Conservation (phyloP, 1,284 basidiomycete genomes). For the Ceratobasidium papillatum region DNA sequence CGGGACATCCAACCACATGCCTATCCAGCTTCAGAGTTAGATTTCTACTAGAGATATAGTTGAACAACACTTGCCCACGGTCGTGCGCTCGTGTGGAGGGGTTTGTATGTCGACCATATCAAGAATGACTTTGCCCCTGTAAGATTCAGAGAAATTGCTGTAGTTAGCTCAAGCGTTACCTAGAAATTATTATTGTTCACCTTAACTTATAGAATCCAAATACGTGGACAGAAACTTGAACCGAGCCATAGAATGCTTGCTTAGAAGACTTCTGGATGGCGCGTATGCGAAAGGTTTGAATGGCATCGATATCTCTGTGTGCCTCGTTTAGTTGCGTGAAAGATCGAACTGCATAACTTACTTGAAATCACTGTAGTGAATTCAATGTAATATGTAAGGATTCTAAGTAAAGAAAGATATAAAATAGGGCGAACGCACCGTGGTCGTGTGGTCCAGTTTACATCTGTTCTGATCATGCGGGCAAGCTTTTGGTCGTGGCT, state of each 20-base stretch:
- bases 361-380: conserved; percentile 71
- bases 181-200: conserved; percentile 42
- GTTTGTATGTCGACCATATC: conserved; percentile 84
- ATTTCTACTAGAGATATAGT: neutral
- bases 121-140: conserved; percentile 68
- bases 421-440: conserved; percentile 56
- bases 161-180: neutral
- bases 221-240: conserved; percentile 76
- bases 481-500: conserved; percentile 82
- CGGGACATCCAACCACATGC: conserved; percentile 89
- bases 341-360: conserved; percentile 50
- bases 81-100: conserved; percentile 78
- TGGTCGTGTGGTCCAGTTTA: conserved; percentile 85
- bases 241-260: conserved; percentile 77
- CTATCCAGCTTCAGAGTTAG: conserved; percentile 49
- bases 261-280: conserved; percentile 69
- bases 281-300: conserved; percentile 79
- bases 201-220: conserved; percentile 69
- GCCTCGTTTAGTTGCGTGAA: neutral
- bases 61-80: conserved; percentile 52
- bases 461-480: conserved; percentile 73
- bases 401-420: conserved; percentile 2
- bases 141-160: neutral
- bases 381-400: conserved; percentile 21
- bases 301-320: conserved; percentile 76